Evolutionary conservation across 1,284 basidiomycete species (phyloP).

Genomic region (Trichosporon sp.): DNA sequence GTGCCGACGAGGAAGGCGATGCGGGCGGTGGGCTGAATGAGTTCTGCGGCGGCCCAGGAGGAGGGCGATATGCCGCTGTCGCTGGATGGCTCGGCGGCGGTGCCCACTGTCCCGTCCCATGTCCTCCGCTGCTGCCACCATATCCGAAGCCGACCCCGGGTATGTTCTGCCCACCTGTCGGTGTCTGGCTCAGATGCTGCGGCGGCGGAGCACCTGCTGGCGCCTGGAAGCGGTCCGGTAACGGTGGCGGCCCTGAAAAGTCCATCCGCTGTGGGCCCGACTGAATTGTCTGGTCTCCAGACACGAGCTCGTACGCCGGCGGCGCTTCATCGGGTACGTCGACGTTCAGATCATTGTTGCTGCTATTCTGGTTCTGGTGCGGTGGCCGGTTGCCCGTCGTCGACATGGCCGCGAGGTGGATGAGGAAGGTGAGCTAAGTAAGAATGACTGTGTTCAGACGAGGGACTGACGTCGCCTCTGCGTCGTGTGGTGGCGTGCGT

Average conservation of each 20-base stretch:
- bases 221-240: constrained; percentile 30
- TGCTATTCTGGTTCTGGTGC: background rate
- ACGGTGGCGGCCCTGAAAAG: constrained; percentile 44
- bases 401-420: background rate
- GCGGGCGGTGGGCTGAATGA: background rate
- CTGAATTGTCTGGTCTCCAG: constrained; percentile 22
- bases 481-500: background rate
- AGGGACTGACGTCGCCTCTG: background rate
- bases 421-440: background rate
- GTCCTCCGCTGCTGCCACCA: constrained; percentile 6
- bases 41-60: background rate
- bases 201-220: constrained; percentile 6
- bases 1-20: no score
- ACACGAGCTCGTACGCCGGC: constrained; percentile 30
- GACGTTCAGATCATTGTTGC: constrained; percentile 13
- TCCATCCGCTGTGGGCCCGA: constrained; percentile 39
- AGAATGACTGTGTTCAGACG: background rate
- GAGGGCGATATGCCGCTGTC: background rate
- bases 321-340: constrained; percentile 34
- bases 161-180: constrained; percentile 23
- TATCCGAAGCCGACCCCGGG: constrained; percentile 38
- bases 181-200: constrained; percentile 6
- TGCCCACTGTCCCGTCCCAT: background rate
- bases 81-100: constrained; percentile 22
- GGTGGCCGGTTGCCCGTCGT: background rate